phyloP scores from a whole-genome alignment of 148 eudicot genomes.

The Rhododendron molle region DNA sequence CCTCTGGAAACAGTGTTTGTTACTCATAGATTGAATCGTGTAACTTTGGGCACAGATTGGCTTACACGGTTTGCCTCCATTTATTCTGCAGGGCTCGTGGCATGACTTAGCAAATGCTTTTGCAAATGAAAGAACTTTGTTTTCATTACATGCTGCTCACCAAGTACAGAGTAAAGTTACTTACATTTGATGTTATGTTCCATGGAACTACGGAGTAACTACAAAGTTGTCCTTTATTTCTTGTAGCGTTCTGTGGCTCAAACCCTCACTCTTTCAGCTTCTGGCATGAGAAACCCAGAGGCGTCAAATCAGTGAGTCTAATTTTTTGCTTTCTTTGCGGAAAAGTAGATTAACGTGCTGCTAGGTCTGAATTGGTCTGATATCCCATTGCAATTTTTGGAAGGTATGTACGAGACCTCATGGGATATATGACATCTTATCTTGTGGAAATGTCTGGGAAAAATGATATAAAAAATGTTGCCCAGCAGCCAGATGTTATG shows the following conservation, averaged over 20 bases:
- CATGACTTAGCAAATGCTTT: slow-evolving; percentile 66
- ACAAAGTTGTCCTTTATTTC: background rate
- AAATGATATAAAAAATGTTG: slow-evolving; percentile 56
- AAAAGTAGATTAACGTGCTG: background rate
- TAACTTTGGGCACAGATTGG: background rate
- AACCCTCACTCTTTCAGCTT: slow-evolving; percentile 73
- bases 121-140: slow-evolving; percentile 52
- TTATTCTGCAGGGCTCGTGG: slow-evolving; percentile 83
- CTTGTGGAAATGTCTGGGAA: slow-evolving; percentile 67
- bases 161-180: slow-evolving; percentile 50
- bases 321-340: background rate
- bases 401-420: slow-evolving; percentile 74
- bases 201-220: background rate
- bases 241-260: slow-evolving; percentile 89
- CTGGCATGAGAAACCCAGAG: slow-evolving; percentile 56
- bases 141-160: slow-evolving; percentile 64
- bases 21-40: background rate
- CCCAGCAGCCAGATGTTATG: slow-evolving; percentile 81
- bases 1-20: background rate
- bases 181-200: background rate
- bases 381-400: slow-evolving; percentile 5
- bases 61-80: slow-evolving; percentile 8
- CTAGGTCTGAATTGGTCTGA: slow-evolving; percentile 7
- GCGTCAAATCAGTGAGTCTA: slow-evolving; percentile 69
- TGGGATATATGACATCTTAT: slow-evolving; percentile 58